Evolutionary conservation across 2,329 filamentous ascomycete genomes (phyloP), one percentile per base, ranked within the genome.

Genomic region (Grosmannia penicillata): DNA sequence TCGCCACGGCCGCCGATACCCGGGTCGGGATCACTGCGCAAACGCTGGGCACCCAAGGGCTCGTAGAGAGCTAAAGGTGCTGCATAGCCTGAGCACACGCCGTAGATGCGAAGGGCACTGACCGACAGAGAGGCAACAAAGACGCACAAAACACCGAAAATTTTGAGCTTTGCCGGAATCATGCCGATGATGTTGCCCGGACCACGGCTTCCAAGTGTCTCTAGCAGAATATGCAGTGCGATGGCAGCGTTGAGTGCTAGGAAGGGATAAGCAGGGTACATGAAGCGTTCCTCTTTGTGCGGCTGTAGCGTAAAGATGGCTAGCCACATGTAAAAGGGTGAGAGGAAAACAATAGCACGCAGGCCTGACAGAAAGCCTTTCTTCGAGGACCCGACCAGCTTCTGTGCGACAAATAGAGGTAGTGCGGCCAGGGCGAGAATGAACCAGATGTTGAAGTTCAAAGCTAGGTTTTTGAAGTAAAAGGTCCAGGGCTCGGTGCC

Each of bases 401-500:
- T 80, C 49, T 93, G 84, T 0, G 86, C 47, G 0, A 82, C 48
- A 46, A 93, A 78, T 1, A 95, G 61, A 0, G 89, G 89, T 14
- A 85, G 61, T 1, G 82, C 74, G 6, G 73, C 54, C 33, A 94
- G 57, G 0, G 87, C 87, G 11, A 96, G 67, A 10, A 85, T 53
- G 49, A 95, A 87, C 85, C 87, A 96, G 33, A 93, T 59, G 54
- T 96, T 94, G 66, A 96, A 98, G 62, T 98, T 98, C 42, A 98
- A 68, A 14, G 80, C 62, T 31, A 98, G 63, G 51, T 98, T 98
- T 49, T 83, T 82, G 49, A 94, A 68, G 58, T 98, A 98, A 55
- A 95, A 98, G 38, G 87, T 80, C 91, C 89, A 96, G 2, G 89
- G 84, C 58, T 98, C 91, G 1, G 84, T 93, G 32, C 91, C 91